These are phyloP conservation scores for Aspergillus pseudoglaucus DNA, from an alignment of 2,329 filamentous ascomycete species.

Conservation along the genomic window DNA sequence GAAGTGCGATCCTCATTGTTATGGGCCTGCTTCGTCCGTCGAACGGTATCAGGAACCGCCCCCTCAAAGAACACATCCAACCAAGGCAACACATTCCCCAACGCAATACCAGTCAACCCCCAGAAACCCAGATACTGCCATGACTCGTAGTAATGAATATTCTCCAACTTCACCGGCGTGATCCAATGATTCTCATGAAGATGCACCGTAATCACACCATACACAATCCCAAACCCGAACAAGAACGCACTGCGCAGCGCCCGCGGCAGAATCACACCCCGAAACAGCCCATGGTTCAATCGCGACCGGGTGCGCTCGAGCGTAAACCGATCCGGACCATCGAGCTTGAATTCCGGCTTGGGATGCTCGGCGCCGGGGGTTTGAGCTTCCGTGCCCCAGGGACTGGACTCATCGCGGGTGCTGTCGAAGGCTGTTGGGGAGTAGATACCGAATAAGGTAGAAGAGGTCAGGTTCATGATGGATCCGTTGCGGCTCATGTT, in stretches of 20 bases:
- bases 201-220: conserved; percentile 73
- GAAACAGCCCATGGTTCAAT: conserved; percentile 32
- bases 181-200: conserved; percentile 64
- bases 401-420: conserved; percentile 57
- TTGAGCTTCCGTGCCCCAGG: conserved; percentile 72
- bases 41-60: conserved; percentile 33
- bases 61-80: conserved; percentile 70
- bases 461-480: conserved; percentile 77
- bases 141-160: conserved; percentile 45
- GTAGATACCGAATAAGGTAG: conserved; percentile 89
- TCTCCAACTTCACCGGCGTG: conserved; percentile 55
- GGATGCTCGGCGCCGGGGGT: conserved; percentile 51
- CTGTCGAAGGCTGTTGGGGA: conserved; percentile 55
- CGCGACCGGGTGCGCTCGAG: conserved; percentile 29
- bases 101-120: conserved; percentile 69
- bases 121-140: conserved; percentile 72
- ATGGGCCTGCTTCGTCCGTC: conserved; percentile 13
- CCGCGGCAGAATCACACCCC: conserved; percentile 48
- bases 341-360: conserved; percentile 33
- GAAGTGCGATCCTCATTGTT: conserved; percentile 23
- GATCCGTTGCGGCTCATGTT: conserved; percentile 65
- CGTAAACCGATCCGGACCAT: conserved; percentile 18
- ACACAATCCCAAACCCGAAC: conserved; percentile 72
- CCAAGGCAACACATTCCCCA: conserved; percentile 78
- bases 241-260: conserved; percentile 57